Evolutionary conservation across 441 rosid species (phyloP), one percentile per base, ranked within the genome.

Genomic region (Adansonia rubrostipa): DNA sequence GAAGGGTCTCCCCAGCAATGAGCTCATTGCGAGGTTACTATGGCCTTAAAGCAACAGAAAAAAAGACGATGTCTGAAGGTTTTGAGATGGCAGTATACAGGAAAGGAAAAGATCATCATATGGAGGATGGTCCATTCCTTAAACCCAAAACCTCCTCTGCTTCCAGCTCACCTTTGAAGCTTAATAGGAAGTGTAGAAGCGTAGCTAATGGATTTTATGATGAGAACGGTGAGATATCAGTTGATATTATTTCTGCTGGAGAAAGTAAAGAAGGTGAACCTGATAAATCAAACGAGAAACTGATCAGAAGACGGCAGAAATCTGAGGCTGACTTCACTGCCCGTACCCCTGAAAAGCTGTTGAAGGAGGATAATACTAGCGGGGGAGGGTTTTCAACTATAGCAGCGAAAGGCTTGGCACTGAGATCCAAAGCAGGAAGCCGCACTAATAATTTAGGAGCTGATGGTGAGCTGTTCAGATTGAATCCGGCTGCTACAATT

Each of bases 161-260:
- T 33, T 83, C 85, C 11, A 79, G 78, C 71, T 71, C 78, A n/a
- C 90, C 96, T 17, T n/a, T 88, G 45, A 85, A 80, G 79, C 84
- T 36, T 64, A 86, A 87, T 76, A 77, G 89, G 74, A 93, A 92
- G 65, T 89, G 94, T 3, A 92, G 85, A 86, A 96, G 95, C 80
- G 76, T 86, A 15, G 90, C 79, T 3, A 88, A 88, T 58, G 85
- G 86, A 14, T 77, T 87, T 42, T 33, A 84, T 19, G 89, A 86
- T 0, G 91, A 89, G 68, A 82, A 85, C 54, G 89, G 80, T 76
- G 85, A 82, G 51, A 57, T 36, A 8, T 4, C 73, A 13, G 73
- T 77, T 22, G 85, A 86, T 28, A 60, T 62, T 54, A 74, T 36
- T 65, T 73, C 44, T 24, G 56, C 40, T 48, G 81, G 28, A 28